Evolutionary conservation across 2,329 filamentous ascomycete genomes (phyloP).

Genomic region (Fusarium sp.): DNA sequence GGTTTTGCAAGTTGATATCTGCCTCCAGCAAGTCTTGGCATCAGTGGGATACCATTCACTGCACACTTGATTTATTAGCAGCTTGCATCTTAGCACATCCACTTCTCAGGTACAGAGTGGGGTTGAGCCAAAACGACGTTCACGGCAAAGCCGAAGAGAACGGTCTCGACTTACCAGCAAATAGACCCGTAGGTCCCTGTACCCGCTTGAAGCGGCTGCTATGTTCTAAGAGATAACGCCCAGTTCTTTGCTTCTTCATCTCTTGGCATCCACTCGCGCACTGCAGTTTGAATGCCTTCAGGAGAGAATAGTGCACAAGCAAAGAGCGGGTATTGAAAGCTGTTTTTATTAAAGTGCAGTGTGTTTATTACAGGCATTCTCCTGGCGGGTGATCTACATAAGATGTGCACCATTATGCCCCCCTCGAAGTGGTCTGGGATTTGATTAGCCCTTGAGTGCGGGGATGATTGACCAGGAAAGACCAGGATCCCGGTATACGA

Average conservation of each 20-base stretch:
- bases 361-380: constrained; percentile 16
- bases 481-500: constrained; percentile 21
- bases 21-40: background rate
- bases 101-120: constrained; percentile 47
- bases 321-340: background rate
- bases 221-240: constrained; percentile 7
- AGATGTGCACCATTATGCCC: constrained; percentile 46
- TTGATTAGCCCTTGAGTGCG: constrained; percentile 26
- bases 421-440: constrained; percentile 23
- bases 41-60: background rate
- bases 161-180: constrained; percentile 44
- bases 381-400: constrained; percentile 45
- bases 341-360: constrained; percentile 11
- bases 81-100: constrained; percentile 22
- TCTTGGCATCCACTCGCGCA: background rate
- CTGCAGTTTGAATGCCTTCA: constrained; percentile 8
- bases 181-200: constrained; percentile 18
- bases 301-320: background rate
- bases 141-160: constrained; percentile 47
- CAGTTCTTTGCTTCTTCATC: constrained; percentile 5
- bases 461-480: constrained; percentile 19
- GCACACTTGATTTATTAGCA: constrained; percentile 27
- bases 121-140: constrained; percentile 38
- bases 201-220: constrained; percentile 32
- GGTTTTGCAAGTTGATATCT: background rate